Evolutionary conservation across 495 filamentous ascomycete species (phyloP), one percentile per base, ranked within the genome.

Genomic region (Rostrohypoxylon terebratum): DNA sequence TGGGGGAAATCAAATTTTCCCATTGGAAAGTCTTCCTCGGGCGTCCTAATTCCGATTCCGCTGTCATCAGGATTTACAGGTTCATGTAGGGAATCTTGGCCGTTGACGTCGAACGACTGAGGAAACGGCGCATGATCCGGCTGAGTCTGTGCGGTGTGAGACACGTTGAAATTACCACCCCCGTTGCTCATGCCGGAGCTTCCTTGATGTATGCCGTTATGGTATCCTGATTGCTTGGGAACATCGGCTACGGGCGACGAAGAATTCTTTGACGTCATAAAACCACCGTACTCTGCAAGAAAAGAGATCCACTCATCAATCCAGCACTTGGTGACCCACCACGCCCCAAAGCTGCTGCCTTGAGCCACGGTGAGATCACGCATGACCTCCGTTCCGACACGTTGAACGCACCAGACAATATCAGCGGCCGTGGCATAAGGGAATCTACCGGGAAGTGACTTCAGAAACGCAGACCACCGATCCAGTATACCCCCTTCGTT

Each of bases 281-380:
- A 98, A 0, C 96, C 96, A 18, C 96, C 96, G 63, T 94, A 91
- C 74, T 97, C 94, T 0, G 93, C 94, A 72, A 96, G 85, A 88
- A 96, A 98, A 40, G 90, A 82, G 74, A 94, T 89, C 94, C 97
- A 96, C 81, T 98, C 96, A 77, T 98, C 95, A 59, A 99, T 88
- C 85, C 94, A 99, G 59, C 94, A 93, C 77, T 98, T 97, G n/a
- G 93, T 94, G 60, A 97, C 91, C 94, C 96, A 98, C 96, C 96
- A 99, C 1, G 92, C 90, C 13, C 93, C 93, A 76, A 97, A 99
- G 74, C 93, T 97, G 66, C 90, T 88, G 9, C 92, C 93, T 66
- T 92, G 90, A 23, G 87, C 87, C 21, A 98, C 89, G 7, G 95
- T 98, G 63, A 95, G 85, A 72, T 94, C 93, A 44, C 93, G 85